Percentiles rank a stretch among this genome's conserved stretches.
phyloP scores from a whole-genome alignment of 2,329 filamentous ascomycete genomes.

The Aspergillus caelatus region DNA sequence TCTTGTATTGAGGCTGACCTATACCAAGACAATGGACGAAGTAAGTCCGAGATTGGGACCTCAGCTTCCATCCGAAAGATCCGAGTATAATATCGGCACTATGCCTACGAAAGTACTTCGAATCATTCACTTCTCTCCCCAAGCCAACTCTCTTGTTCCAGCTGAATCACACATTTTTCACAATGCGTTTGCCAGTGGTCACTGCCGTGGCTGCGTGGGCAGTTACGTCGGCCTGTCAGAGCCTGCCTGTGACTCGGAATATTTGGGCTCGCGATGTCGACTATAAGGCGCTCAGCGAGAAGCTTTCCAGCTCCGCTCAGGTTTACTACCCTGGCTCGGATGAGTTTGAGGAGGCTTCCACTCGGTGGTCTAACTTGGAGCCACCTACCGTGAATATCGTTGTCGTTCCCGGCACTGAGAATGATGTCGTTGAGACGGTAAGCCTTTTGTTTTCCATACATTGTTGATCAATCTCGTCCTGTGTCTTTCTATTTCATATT shows the following conservation, averaged over 20 bases:
- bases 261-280: conserved; percentile 13
- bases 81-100: too few relatives aligned
- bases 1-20: too few relatives aligned
- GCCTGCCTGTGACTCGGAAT: not conserved
- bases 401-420: conserved; percentile 51
- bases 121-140: too few relatives aligned
- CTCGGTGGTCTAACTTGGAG: conserved; percentile 51
- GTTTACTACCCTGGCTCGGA: conserved; percentile 47
- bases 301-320: conserved; percentile 42
- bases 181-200: conserved; percentile 12
- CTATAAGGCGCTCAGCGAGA: conserved; percentile 16
- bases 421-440: conserved; percentile 53
- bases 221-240: conserved; percentile 13
- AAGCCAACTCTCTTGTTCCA: too few relatives aligned
- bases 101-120: too few relatives aligned
- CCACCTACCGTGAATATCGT: conserved; percentile 50
- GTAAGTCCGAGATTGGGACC: too few relatives aligned
- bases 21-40: too few relatives aligned
- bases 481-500: not conserved
- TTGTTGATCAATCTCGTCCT: conserved; percentile 22
- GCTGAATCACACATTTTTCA: too few relatives aligned
- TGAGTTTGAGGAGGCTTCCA: conserved; percentile 42
- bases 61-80: too few relatives aligned
- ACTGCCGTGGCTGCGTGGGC: conserved; percentile 31
- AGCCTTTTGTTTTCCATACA: too few relatives aligned